phyloP scores from a whole-genome alignment of 2,329 filamentous ascomycete species.

The Penicillium nordicum region DNA sequence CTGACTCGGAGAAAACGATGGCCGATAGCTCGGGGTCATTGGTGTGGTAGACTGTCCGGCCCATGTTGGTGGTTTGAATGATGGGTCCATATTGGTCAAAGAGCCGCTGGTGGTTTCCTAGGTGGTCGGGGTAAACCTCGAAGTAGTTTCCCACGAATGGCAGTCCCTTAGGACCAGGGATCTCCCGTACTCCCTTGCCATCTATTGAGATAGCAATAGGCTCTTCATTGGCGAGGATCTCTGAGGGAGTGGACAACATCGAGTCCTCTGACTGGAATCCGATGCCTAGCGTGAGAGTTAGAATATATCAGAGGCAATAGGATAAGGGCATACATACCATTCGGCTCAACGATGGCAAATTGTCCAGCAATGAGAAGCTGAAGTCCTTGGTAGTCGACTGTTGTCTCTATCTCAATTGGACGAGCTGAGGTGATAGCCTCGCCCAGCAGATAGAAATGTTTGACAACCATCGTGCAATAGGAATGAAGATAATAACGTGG shows the following conservation, averaged over 20 bases:
- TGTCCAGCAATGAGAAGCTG: slow-evolving; percentile 26
- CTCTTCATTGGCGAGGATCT: slow-evolving; percentile 10
- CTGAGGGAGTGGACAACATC: slow-evolving; percentile 5
- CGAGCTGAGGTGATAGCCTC: slow-evolving; percentile 21
- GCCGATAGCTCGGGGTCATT: slow-evolving; percentile 49
- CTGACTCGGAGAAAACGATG: slow-evolving; percentile 50
- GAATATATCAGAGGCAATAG: neutral
- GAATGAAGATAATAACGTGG: neutral
- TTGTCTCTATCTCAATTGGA: slow-evolving; percentile 21
- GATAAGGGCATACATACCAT: slow-evolving; percentile 18
- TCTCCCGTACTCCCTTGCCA: slow-evolving; percentile 28
- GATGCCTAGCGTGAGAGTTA: slow-evolving; percentile 14
- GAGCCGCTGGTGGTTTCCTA: slow-evolving; percentile 56
- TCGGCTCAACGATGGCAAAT: slow-evolving; percentile 32
- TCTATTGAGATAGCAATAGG: slow-evolving; percentile 28
- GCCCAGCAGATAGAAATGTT: slow-evolving; percentile 21
- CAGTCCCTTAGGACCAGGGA: slow-evolving; percentile 19
- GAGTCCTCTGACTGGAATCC: slow-evolving; percentile 19
- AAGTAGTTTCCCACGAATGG: slow-evolving; percentile 52
- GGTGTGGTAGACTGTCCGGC: slow-evolving; percentile 50
- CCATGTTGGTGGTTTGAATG: slow-evolving; percentile 54
- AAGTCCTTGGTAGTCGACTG: slow-evolving; percentile 18
- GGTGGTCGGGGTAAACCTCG: slow-evolving; percentile 56
- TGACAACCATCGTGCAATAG: slow-evolving; percentile 13
- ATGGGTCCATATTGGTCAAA: slow-evolving; percentile 54